A percentile compares a stretch with the other conserved stretches of the same genome.
phyloP scores from a whole-genome alignment of 306 rosid genomes.

The Citrullus colocynthis region DNA sequence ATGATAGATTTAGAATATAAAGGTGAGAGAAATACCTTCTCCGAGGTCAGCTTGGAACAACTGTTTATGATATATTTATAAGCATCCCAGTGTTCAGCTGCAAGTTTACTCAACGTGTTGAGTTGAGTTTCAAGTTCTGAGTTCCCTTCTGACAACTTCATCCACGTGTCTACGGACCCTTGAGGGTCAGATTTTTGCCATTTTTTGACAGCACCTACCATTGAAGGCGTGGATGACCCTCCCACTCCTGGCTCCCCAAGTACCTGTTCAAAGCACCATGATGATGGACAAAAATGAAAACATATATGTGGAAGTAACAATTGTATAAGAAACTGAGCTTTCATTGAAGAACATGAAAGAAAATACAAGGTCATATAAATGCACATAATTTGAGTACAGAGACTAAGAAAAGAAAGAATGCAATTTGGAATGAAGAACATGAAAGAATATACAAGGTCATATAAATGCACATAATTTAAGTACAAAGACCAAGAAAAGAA shows the following conservation, averaged over 20 bases:
- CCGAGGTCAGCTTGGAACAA: slow-evolving; percentile 61
- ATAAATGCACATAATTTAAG: neutral
- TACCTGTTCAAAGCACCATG: slow-evolving; percentile 33
- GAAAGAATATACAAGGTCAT: neutral
- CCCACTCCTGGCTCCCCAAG: slow-evolving; percentile 98
- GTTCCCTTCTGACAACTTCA: slow-evolving; percentile 72
- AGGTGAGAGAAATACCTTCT: slow-evolving; percentile 40
- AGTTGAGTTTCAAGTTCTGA: slow-evolving; percentile 61
- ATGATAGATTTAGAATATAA: neutral
- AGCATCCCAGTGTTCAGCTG: slow-evolving; percentile 74
- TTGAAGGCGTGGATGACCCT: slow-evolving; percentile 94
- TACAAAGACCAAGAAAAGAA: neutral
- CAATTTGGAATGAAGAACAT: neutral
- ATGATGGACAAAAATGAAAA: slow-evolving; percentile 9
- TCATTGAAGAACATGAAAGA: neutral
- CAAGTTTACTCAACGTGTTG: slow-evolving; percentile 45
- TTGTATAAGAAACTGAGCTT: neutral
- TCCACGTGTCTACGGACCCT: slow-evolving; percentile 65
- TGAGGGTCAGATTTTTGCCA: slow-evolving; percentile 88
- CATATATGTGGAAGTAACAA: neutral
- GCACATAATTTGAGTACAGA: neutral
- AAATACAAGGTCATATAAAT: neutral
- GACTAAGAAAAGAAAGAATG: neutral
- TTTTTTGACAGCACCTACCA: slow-evolving; percentile 92
- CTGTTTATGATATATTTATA: slow-evolving; percentile 42